Evolutionary conservation across 169 alveolate species (phyloP).

Genomic region (Cryptosporidium muris): DNA sequence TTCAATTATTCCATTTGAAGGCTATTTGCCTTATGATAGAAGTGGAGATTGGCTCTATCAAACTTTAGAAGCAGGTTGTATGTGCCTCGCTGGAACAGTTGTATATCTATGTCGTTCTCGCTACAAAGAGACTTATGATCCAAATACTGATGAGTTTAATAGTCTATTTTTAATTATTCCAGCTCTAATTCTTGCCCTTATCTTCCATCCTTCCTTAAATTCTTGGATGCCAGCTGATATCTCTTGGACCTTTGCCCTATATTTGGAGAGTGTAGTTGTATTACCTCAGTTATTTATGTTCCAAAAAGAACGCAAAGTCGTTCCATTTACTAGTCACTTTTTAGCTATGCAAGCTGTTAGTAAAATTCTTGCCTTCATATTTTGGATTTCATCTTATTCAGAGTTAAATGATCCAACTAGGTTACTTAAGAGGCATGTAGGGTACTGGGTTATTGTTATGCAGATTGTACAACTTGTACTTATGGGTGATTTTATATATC

Average conservation of each 20-base stretch:
- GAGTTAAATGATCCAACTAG: conserved; percentile 83
- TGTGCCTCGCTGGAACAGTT: conserved; percentile 82
- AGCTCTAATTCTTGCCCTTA: conserved; percentile 83
- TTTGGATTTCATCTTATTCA: conserved; percentile 89
- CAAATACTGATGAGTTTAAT: conserved; percentile 82
- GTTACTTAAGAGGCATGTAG: conserved; percentile 86
- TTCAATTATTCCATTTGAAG: conserved; percentile 91
- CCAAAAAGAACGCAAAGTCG: conserved; percentile 89
- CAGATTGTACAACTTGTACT: conserved; percentile 86
- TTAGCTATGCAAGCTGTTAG: conserved; percentile 92
- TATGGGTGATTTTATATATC: conserved; percentile 89
- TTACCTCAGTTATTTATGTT: conserved; percentile 91
- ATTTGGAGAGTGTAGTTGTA: conserved; percentile 89
- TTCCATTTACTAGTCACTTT: conserved; percentile 91
- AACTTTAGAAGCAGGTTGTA: conserved; percentile 85
- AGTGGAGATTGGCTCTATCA: conserved; percentile 94
- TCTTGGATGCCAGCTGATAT: conserved; percentile 87
- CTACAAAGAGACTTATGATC: conserved; percentile 84
- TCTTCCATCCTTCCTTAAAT: conserved; percentile 91
- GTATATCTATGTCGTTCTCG: conserved; percentile 84
- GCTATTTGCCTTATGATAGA: conserved; percentile 92
- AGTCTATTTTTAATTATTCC: conserved; percentile 82
- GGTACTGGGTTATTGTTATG: conserved; percentile 87
- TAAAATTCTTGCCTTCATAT: conserved; percentile 86
- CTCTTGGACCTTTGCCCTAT: conserved; percentile 92